phyloP scores from a whole-genome alignment of 208 protist species.

The Lotmaria passim region DNA sequence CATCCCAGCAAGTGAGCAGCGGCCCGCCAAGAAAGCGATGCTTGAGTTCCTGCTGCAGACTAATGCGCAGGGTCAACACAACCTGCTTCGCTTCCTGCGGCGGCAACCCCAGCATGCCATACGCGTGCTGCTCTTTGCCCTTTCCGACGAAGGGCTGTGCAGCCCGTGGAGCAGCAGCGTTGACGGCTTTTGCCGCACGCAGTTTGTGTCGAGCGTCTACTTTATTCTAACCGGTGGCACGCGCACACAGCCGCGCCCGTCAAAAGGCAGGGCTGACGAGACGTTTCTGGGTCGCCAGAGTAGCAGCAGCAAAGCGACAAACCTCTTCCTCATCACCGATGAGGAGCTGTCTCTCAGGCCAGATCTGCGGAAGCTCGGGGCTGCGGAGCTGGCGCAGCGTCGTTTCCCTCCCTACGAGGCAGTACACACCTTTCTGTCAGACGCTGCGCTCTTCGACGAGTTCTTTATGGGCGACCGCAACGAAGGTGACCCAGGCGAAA shows the following conservation, averaged over 20 bases:
- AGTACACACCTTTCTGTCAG: slow-evolving; percentile 40
- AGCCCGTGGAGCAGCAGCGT: slow-evolving; percentile 44
- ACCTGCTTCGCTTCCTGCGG: slow-evolving; percentile 42
- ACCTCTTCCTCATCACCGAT: slow-evolving; percentile 22
- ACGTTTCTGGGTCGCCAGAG: background rate
- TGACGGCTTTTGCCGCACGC: slow-evolving; percentile 22
- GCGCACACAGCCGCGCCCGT: slow-evolving; percentile 13
- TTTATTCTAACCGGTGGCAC: slow-evolving; percentile 33
- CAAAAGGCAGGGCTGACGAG: background rate
- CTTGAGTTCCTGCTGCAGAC: slow-evolving; percentile 43
- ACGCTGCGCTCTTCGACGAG: slow-evolving; percentile 30
- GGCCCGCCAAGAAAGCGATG: slow-evolving; percentile 36
- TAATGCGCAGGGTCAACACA: slow-evolving; percentile 10
- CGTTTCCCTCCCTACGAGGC: slow-evolving; percentile 51
- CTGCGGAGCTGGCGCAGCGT: slow-evolving; percentile 45
- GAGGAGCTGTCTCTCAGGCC: slow-evolving; percentile 5
- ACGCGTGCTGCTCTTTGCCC: slow-evolving; percentile 36
- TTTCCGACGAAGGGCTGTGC: slow-evolving; percentile 47
- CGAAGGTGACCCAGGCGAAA: background rate
- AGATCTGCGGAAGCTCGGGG: slow-evolving; percentile 18
- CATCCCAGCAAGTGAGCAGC: slow-evolving; percentile 34
- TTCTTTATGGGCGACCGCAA: slow-evolving; percentile 22
- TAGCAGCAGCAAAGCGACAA: background rate
- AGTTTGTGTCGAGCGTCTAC: slow-evolving; percentile 35
- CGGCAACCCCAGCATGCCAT: slow-evolving; percentile 41